Base-by-base conservation (phyloP, 208 protist genomes). In the Trypanosoma conorhini region DNA sequence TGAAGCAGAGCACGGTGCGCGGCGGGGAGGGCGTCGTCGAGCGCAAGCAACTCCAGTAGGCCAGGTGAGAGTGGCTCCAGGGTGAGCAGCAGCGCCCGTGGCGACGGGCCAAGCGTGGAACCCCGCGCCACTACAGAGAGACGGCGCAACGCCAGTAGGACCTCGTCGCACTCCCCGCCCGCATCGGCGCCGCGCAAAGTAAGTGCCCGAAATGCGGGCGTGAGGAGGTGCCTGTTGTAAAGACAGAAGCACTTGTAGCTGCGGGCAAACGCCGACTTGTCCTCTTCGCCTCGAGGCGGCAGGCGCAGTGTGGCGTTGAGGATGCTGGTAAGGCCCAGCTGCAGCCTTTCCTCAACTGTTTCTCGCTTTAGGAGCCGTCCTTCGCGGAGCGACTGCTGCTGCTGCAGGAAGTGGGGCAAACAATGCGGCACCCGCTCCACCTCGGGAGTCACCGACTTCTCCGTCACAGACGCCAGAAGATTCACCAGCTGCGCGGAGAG, bases 271-370 rank as follows among this genome's bases (percentile, higher is more conserved):
- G 48, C 38, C 38, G 5, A 22, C 19, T 70, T 51, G 33, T 48
- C 35, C 38, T 48, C 26, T 38, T 74, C 62, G 24, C 35, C 56
- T 24, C 42, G 72, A 59, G 56, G 38, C 0, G 79, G 76, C 28
- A 93, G 46, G 1, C 22, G 13, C 30, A 87, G 54, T 17, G 83
- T 56, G 3, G 46, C 57, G 52, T 96, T 93, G 17, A 82, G 44
- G 28, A 88, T 73, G 59, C 79, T 70, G 15, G 77, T 72, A 17
- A 91, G 10, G 31, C 56, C 82, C 13, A 90, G 58, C 55, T 94
- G 86, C 17, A 96, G 78, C 9, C 91, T 82, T 44, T 94, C 82
- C 72, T 91, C 81, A 1, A 96, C 4, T 4, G 91, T 96, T 65
- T 96, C 87, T 17, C 40, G 33, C 17, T 88, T 84, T 33, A 93